Percentiles rank a stretch among this genome's conserved stretches.
These are phyloP conservation scores for Trametes villosa DNA, from an alignment of 768 basidiomycete species.

Conservation along the genomic window DNA sequence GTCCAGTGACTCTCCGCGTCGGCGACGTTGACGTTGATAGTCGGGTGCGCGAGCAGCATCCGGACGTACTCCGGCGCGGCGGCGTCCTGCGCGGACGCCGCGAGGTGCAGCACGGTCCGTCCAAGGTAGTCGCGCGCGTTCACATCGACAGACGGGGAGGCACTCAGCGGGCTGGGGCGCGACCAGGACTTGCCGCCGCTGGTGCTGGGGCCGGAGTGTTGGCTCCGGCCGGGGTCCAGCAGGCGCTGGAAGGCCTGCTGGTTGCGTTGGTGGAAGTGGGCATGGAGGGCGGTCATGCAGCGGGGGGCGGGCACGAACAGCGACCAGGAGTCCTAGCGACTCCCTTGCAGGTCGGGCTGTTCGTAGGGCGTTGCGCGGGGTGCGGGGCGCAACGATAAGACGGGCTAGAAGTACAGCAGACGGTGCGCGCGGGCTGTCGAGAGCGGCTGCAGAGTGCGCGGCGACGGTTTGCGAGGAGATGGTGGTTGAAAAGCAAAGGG, in stretches of 20 bases:
- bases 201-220: constrained; percentile 39
- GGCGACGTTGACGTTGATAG: constrained; percentile 75
- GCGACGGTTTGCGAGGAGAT: not conserved
- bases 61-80: constrained; percentile 77
- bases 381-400: constrained; percentile 16
- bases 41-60: constrained; percentile 73
- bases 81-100: constrained; percentile 64
- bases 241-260: constrained; percentile 78
- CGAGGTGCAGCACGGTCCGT: constrained; percentile 81
- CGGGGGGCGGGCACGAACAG: constrained; percentile 20
- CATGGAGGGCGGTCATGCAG: constrained; percentile 83
- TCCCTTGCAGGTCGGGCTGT: constrained; percentile 24
- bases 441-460: not conserved
- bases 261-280: constrained; percentile 68
- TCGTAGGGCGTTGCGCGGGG: constrained; percentile 21
- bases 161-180: constrained; percentile 46
- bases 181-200: constrained; percentile 65
- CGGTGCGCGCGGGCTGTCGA: constrained; percentile 10
- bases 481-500: constrained; percentile 16
- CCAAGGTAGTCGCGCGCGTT: constrained; percentile 77
- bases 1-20: constrained; percentile 93
- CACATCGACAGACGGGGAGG: constrained; percentile 49
- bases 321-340: constrained; percentile 30
- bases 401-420: constrained; percentile 10
- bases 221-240: constrained; percentile 55